Evolutionary conservation across 805 yeast genomes (phyloP).

Genomic region (Yarrowia sp.): DNA sequence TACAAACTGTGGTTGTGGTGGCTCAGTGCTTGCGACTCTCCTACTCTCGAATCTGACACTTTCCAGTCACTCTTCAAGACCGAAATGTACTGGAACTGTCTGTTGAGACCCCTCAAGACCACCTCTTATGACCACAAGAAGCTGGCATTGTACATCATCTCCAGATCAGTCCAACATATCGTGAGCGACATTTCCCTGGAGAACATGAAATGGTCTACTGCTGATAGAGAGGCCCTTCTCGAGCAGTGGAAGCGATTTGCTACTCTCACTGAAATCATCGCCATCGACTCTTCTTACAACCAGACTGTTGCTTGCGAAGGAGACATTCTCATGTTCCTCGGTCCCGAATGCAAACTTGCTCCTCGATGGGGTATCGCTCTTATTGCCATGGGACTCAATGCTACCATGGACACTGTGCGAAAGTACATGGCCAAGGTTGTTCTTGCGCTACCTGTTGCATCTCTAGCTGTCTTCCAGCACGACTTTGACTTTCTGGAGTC

Average conservation of each 20-base stretch:
- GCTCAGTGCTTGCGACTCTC: conserved; percentile 9
- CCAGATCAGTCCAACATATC: conserved; percentile 51
- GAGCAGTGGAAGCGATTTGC: conserved; percentile 68
- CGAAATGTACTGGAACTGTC: conserved; percentile 50
- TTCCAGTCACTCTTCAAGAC: conserved; percentile 27
- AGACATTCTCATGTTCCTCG: conserved; percentile 57
- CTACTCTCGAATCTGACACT: background rate
- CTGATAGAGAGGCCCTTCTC: conserved; percentile 37
- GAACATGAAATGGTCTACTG: conserved; percentile 47
- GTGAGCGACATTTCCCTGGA: conserved; percentile 38
- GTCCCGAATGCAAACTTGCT: conserved; percentile 51
- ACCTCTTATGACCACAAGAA: conserved; percentile 65
- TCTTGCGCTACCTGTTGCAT: conserved; percentile 48
- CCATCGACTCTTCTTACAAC: conserved; percentile 79
- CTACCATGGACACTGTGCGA: conserved; percentile 74
- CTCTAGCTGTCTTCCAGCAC: conserved; percentile 48
- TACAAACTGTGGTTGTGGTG: conserved; percentile 31
- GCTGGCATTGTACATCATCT: conserved; percentile 61
- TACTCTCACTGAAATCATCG: conserved; percentile 75
- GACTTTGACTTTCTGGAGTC: conserved; percentile 43
- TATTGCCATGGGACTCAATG: conserved; percentile 71
- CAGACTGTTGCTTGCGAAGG: conserved; percentile 74
- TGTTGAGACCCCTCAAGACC: conserved; percentile 57
- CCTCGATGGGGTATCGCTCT: conserved; percentile 70
- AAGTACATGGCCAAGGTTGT: conserved; percentile 57